These are phyloP conservation scores for Leptodermis oblonga DNA, from an alignment of 257 asterid species.

Conservation along the genomic window DNA sequence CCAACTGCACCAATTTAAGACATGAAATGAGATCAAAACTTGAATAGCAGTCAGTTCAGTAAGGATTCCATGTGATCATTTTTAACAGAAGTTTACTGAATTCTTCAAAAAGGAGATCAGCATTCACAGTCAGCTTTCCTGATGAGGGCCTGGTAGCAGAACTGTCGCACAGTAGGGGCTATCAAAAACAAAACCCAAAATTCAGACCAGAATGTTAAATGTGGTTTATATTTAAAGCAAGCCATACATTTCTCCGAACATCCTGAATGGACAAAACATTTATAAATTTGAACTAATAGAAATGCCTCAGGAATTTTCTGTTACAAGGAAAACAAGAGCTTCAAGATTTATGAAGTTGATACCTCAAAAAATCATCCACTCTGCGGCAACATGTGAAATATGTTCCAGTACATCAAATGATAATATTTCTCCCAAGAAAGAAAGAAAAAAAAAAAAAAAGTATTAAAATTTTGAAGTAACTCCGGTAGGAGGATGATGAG, in stretches of 20 bases:
- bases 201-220: neutral
- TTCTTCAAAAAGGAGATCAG: conserved; percentile 79
- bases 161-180: conserved; percentile 80
- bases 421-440: neutral
- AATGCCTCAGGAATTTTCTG: conserved; percentile 9
- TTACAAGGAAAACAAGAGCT: conserved; percentile 18
- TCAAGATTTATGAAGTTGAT: conserved; percentile 22
- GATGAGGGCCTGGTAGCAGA: conserved; percentile 51
- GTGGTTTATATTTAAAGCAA: conserved; percentile 14
- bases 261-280: neutral
- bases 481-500: neutral
- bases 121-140: conserved; percentile 71
- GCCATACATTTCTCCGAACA: conserved; percentile 15
- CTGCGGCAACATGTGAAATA: conserved; percentile 49
- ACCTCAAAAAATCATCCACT: conserved; percentile 89
- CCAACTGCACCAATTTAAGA: conserved; percentile 61
- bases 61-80: conserved; percentile 3
- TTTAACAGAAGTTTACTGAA: conserved; percentile 43
- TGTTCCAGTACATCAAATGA: conserved; percentile 11
- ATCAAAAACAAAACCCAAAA: conserved; percentile 24
- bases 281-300: neutral
- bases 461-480: neutral
- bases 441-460: neutral
- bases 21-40: conserved; percentile 23
- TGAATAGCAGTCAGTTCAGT: conserved; percentile 81